A percentile compares a stretch with the other conserved stretches of the same genome.
Evolutionary conservation across 768 basidiomycete species (phyloP).

Genomic region (Boletus tylopilopsis): DNA sequence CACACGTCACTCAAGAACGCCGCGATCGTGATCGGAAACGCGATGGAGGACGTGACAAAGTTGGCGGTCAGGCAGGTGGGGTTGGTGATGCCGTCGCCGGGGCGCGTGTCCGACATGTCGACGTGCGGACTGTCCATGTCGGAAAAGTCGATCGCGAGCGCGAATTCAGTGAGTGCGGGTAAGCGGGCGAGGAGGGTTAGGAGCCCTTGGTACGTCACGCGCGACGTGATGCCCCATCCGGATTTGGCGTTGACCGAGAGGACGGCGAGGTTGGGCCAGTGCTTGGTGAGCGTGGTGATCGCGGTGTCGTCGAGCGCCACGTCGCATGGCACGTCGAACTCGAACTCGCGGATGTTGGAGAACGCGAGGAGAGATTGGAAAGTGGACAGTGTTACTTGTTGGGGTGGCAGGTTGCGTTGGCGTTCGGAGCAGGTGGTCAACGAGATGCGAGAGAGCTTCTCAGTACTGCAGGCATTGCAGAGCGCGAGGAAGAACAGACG

Average conservation of each 20-base stretch:
- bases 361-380: conserved; percentile 18
- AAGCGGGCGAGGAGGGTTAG: conserved; percentile 18
- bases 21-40: conserved; percentile 15
- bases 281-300: conserved; percentile 15
- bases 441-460: conserved; percentile 7
- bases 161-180: conserved; percentile 3
- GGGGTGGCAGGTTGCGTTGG: neutral
- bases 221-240: conserved; percentile 18
- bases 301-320: conserved; percentile 20
- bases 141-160: conserved; percentile 21
- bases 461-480: conserved; percentile 7
- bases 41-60: conserved; percentile 22
- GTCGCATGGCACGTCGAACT: conserved; percentile 19
- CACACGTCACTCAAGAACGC: conserved; percentile 27
- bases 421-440: conserved; percentile 4
- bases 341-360: conserved; percentile 7
- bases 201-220: conserved; percentile 21
- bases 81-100: conserved; percentile 11
- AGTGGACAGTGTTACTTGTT: conserved; percentile 12
- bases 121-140: conserved; percentile 8
- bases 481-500: conserved; percentile 22
- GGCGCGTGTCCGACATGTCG: neutral
- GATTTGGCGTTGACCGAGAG: conserved; percentile 16
- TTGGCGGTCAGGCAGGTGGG: conserved; percentile 6
- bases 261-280: conserved; percentile 16